These are phyloP conservation scores for Xylogone sp. DNA, from an alignment of 2,329 filamentous ascomycete species.

Conservation along the genomic window DNA sequence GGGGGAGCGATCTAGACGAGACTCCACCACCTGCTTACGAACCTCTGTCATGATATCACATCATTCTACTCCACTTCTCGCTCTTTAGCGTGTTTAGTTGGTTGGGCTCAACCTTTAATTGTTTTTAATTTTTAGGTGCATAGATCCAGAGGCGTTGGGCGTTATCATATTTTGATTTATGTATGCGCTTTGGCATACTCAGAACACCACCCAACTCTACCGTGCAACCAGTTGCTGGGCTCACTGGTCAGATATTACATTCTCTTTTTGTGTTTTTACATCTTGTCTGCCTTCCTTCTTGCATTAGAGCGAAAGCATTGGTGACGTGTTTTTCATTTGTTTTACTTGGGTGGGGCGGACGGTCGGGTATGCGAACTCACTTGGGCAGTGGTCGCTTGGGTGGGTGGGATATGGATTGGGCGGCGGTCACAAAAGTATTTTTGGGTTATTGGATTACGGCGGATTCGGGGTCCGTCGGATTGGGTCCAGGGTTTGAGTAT, in stretches of 20 bases:
- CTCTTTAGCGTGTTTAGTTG: background rate
- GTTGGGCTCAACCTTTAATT: background rate
- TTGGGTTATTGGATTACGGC: background rate
- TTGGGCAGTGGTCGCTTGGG: background rate
- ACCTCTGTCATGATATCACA: constrained; percentile 35
- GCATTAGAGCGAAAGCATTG: too few species aligned
- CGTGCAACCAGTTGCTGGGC: background rate
- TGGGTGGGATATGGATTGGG: background rate
- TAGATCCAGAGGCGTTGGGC: too few species aligned
- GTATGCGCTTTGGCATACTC: background rate
- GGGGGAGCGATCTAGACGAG: constrained; percentile 49
- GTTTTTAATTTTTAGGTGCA: background rate
- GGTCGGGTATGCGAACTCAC: background rate
- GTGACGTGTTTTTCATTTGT: background rate
- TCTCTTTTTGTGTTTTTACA: background rate
- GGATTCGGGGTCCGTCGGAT: background rate
- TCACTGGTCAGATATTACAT: background rate
- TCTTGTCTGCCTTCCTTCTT: background rate
- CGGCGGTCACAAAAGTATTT: background rate
- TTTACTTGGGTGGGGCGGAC: background rate
- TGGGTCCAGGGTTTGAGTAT: background rate
- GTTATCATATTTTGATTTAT: too few species aligned
- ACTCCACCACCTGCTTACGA: constrained; percentile 61
- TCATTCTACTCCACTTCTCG: constrained; percentile 14
- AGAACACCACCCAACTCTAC: background rate